Base-by-base conservation (phyloP, 805 yeast genomes). In the Teunomyces stri region DNA sequence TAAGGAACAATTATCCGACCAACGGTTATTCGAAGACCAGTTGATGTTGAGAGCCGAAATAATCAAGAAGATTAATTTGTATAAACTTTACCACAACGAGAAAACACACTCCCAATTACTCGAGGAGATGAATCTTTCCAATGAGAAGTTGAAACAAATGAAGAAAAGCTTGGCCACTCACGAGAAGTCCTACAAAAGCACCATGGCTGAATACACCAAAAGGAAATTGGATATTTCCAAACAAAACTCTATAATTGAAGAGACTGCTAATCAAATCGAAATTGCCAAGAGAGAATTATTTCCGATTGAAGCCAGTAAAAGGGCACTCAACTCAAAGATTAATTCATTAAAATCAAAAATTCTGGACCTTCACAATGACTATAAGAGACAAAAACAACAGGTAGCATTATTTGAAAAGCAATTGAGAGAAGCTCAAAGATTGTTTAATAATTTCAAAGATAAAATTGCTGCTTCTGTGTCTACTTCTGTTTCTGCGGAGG, bases 1-100 rank as follows among this genome's bases (percentile, higher is more conserved):
- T 57, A 82, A 81, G 53, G 89, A 81, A 50, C 96, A 89, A 60
- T 75, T 85, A 55, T 71, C 71, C 4, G 94, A 89, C 61, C 85
- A 86, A 42, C 87, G 82, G 48, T 69, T 76, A 47, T 89, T 81
- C 62, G 85, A 84, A 53, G 61, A 68, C 29, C 82, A 80, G 57
- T 59, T 81, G 5, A 64, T 62, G 1, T 81, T 81, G 52, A 79
- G 77, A 53, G 64, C 70, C 9, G 64, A 74, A 7, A 55, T 79
- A 18, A 72, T 79, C n/a, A 69, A 74, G 38, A 61, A 70, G 9
- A 78, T 76, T 22, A 78, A 83, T 37, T 61, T 91, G 28, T 82
- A 87, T 75, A 80, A 82, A 53, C 64, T 90, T 10, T 86, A 72
- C 57, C 88, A 85, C 58, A 71, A 82, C 57, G 81, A 81, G 54